These are phyloP conservation scores for Ensete ventricosum DNA, from an alignment of 176 grass and related monocot genomes.

Conservation along the genomic window DNA sequence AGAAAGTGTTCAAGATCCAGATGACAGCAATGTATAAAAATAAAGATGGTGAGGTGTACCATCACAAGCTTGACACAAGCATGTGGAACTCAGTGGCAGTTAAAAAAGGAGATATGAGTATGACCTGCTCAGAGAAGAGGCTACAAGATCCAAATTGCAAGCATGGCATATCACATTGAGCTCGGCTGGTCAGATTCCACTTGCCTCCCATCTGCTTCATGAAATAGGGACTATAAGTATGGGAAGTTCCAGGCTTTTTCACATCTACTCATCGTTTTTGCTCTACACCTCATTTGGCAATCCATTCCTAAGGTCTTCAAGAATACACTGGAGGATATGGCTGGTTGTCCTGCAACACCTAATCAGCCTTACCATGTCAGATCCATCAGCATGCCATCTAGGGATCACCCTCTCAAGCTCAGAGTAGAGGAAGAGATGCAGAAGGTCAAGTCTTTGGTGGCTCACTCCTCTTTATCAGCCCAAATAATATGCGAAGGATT, in stretches of 20 bases:
- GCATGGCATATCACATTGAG: background rate
- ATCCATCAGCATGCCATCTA: slow-evolving; percentile 3
- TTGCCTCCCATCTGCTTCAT: background rate
- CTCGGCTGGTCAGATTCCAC: background rate
- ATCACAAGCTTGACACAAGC: background rate
- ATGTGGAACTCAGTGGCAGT: no score
- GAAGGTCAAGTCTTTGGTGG: background rate
- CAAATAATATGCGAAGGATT: background rate
- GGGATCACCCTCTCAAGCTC: background rate
- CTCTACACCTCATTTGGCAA: background rate
- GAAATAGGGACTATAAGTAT: background rate
- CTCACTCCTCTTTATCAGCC: background rate
- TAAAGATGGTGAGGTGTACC: background rate
- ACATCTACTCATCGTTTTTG: background rate
- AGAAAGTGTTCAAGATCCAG: no score
- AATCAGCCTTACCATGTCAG: background rate
- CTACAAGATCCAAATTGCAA: background rate
- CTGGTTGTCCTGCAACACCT: background rate
- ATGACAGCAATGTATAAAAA: background rate
- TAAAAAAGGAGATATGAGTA: no score
- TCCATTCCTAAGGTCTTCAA: background rate
- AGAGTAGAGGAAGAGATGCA: background rate
- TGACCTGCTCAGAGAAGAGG: background rate
- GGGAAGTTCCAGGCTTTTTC: background rate
- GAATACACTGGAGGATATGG: background rate